A percentile compares a stretch with the other conserved stretches of the same genome.
phyloP scores from a whole-genome alignment of 1,284 basidiomycete species.

The Leccinum subrobustum region DNA sequence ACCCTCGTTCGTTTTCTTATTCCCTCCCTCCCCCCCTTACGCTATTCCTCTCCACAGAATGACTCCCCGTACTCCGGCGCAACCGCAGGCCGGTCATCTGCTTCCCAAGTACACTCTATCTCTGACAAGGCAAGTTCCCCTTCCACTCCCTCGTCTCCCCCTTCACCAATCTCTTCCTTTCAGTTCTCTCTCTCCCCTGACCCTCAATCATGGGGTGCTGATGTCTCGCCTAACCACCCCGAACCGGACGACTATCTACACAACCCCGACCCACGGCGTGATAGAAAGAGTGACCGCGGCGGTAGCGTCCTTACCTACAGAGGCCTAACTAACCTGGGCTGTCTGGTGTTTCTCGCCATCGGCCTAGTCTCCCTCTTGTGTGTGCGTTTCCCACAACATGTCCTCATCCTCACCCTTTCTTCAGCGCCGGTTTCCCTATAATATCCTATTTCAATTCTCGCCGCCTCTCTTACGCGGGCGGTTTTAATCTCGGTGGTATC shows the following conservation, averaged over 20 bases:
- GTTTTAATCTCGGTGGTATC: slow-evolving; percentile 78
- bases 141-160: not conserved
- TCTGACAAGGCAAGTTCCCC: slow-evolving; percentile 45
- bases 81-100: slow-evolving; percentile 24
- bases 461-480: slow-evolving; percentile 53
- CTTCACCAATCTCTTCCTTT: slow-evolving; percentile 1
- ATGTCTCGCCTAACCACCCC: slow-evolving; percentile 53
- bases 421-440: slow-evolving; percentile 80
- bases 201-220: slow-evolving; percentile 64
- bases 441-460: slow-evolving; percentile 63
- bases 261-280: slow-evolving; percentile 72
- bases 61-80: slow-evolving; percentile 44
- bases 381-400: slow-evolving; percentile 25
- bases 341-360: slow-evolving; percentile 60
- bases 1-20: slow-evolving; percentile 38
- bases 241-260: slow-evolving; percentile 75
- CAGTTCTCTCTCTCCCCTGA: slow-evolving; percentile 75
- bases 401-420: slow-evolving; percentile 4
- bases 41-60: slow-evolving; percentile 34
- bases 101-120: slow-evolving; percentile 36
- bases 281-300: slow-evolving; percentile 58
- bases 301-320: slow-evolving; percentile 69
- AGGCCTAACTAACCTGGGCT: slow-evolving; percentile 77
- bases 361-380: slow-evolving; percentile 75
- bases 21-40: not conserved